Conservation (phyloP, 768 basidiomycete species). For the Russula virescens region DNA sequence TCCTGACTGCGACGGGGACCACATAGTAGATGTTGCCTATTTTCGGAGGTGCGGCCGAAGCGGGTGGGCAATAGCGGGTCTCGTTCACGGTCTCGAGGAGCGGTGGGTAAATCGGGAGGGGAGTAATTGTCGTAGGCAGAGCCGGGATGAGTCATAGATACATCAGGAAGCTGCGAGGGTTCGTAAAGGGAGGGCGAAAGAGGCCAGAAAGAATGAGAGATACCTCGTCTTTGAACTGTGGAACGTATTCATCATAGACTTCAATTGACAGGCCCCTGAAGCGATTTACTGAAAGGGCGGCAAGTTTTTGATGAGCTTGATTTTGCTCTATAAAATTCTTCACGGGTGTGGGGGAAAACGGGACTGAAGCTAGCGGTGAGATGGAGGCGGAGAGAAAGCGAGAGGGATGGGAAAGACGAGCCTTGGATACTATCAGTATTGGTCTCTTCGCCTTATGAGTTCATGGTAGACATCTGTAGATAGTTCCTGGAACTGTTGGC, state of each 20-base stretch:
- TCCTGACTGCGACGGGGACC: slow-evolving; percentile 31
- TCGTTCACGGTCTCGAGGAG: slow-evolving; percentile 28
- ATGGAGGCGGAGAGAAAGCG: too few species aligned
- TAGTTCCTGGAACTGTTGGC: slow-evolving; percentile 95
- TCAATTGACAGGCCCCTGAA: slow-evolving; percentile 96
- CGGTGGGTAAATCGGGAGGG: slow-evolving; percentile 56
- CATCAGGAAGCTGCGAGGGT: slow-evolving; percentile 28
- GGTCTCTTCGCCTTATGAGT: slow-evolving; percentile 71
- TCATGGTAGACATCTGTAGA: slow-evolving; percentile 99
- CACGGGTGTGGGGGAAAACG: slow-evolving; percentile 86
- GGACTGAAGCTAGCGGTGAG: slow-evolving; percentile 42
- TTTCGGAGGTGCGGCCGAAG: slow-evolving; percentile 15
- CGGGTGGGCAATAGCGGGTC: slow-evolving; percentile 1
- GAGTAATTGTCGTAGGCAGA: slow-evolving; percentile 71
- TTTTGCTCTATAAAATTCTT: slow-evolving; percentile 97
- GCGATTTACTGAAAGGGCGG: slow-evolving; percentile 78
- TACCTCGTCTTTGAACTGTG: slow-evolving; percentile 90
- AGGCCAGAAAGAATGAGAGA: slow-evolving; percentile 28
- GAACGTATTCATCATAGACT: slow-evolving; percentile 90
- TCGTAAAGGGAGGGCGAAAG: slow-evolving; percentile 21
- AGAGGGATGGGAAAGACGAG: slow-evolving; percentile 31
- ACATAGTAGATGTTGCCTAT: slow-evolving; percentile 8
- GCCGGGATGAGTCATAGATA: slow-evolving; percentile 42
- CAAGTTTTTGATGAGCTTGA: slow-evolving; percentile 94
- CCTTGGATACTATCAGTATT: slow-evolving; percentile 57